A percentile compares a stretch with the other conserved stretches of the same genome.
phyloP scores from a whole-genome alignment of 1,139 yeast genomes.

The Blastobotrys aristatus region DNA sequence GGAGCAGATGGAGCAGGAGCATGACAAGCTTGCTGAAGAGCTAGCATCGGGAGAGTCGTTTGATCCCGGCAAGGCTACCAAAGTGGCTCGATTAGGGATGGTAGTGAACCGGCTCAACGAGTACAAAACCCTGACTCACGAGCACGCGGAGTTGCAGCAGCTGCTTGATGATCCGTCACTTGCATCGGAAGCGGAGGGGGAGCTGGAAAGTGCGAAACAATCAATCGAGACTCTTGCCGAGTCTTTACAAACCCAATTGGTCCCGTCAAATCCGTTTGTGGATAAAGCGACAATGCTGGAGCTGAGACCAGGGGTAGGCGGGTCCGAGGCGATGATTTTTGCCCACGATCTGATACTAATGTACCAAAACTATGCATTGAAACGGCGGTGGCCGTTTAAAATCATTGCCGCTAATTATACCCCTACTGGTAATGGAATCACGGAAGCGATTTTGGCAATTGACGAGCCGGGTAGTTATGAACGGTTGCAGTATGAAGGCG shows the following conservation, averaged over 20 bases:
- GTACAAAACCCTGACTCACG: slow-evolving; percentile 38
- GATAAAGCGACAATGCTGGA: slow-evolving; percentile 79
- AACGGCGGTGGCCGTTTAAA: slow-evolving; percentile 61
- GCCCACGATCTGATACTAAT: slow-evolving; percentile 72
- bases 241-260: slow-evolving; percentile 50
- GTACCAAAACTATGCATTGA: slow-evolving; percentile 70
- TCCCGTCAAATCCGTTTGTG: slow-evolving; percentile 74
- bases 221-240: slow-evolving; percentile 31
- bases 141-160: slow-evolving; percentile 34
- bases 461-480: slow-evolving; percentile 77
- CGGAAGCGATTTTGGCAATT: slow-evolving; percentile 72
- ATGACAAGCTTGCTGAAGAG: slow-evolving; percentile 38
- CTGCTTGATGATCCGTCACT: slow-evolving; percentile 38
- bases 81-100: slow-evolving; percentile 50
- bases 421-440: slow-evolving; percentile 59
- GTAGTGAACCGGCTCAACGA: slow-evolving; percentile 49
- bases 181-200: slow-evolving; percentile 42
- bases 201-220: slow-evolving; percentile 41
- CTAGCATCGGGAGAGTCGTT: slow-evolving; percentile 43
- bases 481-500: slow-evolving; percentile 75
- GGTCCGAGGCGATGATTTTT: slow-evolving; percentile 86
- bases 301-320: slow-evolving; percentile 94
- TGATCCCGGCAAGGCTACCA: slow-evolving; percentile 52
- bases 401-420: slow-evolving; percentile 49
- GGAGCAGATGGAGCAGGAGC: slow-evolving; percentile 47